Base-by-base conservation (phyloP, 257 asterid species). In the Plantago ovata region DNA sequence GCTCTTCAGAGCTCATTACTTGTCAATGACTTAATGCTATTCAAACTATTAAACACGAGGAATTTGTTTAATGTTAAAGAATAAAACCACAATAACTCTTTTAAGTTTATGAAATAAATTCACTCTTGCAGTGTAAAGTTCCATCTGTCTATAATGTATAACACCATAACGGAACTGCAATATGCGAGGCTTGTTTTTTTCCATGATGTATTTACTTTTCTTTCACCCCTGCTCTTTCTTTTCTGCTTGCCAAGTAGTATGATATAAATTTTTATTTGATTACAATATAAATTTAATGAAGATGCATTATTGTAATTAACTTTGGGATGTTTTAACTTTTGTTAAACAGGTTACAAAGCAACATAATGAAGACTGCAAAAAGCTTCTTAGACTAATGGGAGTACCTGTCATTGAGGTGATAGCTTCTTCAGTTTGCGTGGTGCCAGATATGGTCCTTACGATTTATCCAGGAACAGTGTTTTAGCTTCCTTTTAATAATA, bases 361-460 rank as follows among this genome's bases (percentile, higher is more conserved):
- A 68, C 98, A 93, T 78, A 89, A 93, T 28, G 97, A 89, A 7
- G 98, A 93, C 70, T 93, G 98, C 91, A 89, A 77, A 66, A 93
- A 73, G 57, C 97, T 93, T 75, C 95, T 93, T 50, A 74, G 79
- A 77, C 91, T 93, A 58, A 93, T 93, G 98, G 98, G 98, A 57
- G 95, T 93, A 58, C 98, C 98, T 15, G 95, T 86, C 55, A 75
- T 93, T 61, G 98, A 93, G 98, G 96, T 87, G 82, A 76, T 62
- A 13, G 16, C 58, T 38, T 60, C 38, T 15, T 54, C 23, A 21
- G 24, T 53, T 23, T 66, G 41, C 60, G 3, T 62, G 40, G 53
- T 38, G 54, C n/a, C 13, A 21, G 24, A 38, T 49, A 38, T 52
- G 19, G 38, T 39, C 40, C 9, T 10, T 50, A 15, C 10, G 18